These are phyloP conservation scores for Halophytophthora batemanensis DNA, from an alignment of 352 stramenopile genomes.

Conservation along the genomic window DNA sequence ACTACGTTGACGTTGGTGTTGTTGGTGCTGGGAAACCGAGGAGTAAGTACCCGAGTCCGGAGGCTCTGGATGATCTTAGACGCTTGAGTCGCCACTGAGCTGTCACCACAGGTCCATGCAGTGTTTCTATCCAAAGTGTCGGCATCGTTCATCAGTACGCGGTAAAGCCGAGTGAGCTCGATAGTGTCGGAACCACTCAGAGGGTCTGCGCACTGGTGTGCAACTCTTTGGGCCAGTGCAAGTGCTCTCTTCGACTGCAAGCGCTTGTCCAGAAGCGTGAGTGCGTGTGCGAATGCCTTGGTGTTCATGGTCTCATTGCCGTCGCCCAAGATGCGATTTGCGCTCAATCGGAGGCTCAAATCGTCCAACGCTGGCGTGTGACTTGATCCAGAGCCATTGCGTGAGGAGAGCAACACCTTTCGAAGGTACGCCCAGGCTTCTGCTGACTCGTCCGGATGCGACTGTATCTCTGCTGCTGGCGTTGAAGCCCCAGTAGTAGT, in stretches of 20 bases:
- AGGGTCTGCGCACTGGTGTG: slow-evolving; percentile 8
- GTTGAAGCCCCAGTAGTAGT: background rate
- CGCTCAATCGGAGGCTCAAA: slow-evolving; percentile 43
- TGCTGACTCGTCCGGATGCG: background rate
- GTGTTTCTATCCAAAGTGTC: background rate
- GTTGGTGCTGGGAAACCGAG: too few relatives aligned
- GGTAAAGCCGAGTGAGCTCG: slow-evolving; percentile 20
- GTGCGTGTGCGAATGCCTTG: slow-evolving; percentile 42
- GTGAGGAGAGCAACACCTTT: slow-evolving; percentile 15
- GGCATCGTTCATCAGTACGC: slow-evolving; percentile 2
- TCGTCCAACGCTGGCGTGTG: slow-evolving; percentile 36
- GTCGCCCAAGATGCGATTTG: slow-evolving; percentile 57
- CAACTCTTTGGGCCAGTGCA: slow-evolving; percentile 25
- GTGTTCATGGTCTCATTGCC: slow-evolving; percentile 60
- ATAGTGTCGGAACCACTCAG: slow-evolving; percentile 21
- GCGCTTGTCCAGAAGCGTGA: slow-evolving; percentile 37
- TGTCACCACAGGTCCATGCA: slow-evolving; percentile 6
- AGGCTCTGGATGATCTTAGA: slow-evolving; percentile 25
- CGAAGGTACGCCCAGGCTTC: slow-evolving; percentile 24
- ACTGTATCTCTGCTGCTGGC: background rate
- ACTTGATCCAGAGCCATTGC: slow-evolving; percentile 3
- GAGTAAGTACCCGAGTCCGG: slow-evolving; percentile 10
- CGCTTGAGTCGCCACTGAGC: slow-evolving; percentile 12
- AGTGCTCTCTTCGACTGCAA: slow-evolving; percentile 34
- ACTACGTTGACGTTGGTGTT: slow-evolving; percentile 3